Evolutionary conservation across 2,329 filamentous ascomycete genomes (phyloP).

Genomic region (Septoria petroselini): DNA sequence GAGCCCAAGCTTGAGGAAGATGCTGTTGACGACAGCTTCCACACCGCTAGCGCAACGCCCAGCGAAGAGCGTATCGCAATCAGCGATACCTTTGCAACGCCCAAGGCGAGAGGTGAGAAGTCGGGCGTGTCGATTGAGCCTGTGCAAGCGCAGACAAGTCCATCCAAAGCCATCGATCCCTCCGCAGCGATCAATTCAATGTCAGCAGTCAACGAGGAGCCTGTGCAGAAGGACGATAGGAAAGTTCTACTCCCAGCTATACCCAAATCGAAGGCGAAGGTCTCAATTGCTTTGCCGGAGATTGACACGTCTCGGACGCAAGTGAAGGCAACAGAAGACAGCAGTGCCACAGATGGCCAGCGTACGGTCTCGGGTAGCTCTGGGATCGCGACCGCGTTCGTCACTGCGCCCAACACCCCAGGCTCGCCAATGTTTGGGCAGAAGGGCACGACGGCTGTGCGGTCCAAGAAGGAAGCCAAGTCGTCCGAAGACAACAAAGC

Average conservation of each 20-base stretch:
- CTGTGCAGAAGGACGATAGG: conserved; percentile 15
- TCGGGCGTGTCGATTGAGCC: not conserved
- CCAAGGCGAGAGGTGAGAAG: not conserved
- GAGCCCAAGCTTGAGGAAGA: conserved; percentile 25
- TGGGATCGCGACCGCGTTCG: conserved; percentile 19
- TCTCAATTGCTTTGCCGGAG: conserved; percentile 11
- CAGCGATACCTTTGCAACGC: not conserved
- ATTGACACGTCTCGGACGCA: conserved; percentile 4
- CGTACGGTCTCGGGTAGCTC: conserved; percentile 20
- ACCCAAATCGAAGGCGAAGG: conserved; percentile 14
- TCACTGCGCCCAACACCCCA: conserved; percentile 30
- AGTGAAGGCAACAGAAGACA: not conserved
- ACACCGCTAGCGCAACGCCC: conserved; percentile 33
- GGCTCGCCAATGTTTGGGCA: conserved; percentile 11
- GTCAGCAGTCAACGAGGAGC: not conserved
- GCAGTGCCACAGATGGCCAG: conserved; percentile 8
- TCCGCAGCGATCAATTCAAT: not conserved
- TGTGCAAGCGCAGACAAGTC: not conserved
- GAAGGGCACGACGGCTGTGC: not conserved
- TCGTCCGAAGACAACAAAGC: conserved; percentile 27
- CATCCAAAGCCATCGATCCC: not conserved
- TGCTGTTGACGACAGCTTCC: conserved; percentile 35
- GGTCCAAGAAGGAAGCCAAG: conserved; percentile 6
- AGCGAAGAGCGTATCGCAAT: conserved; percentile 3
- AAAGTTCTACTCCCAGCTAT: conserved; percentile 19